A percentile compares a stretch with the other conserved stretches of the same genome.
Conservation (phyloP, 768 basidiomycete species). For the Aureoboletus auriporus region DNA sequence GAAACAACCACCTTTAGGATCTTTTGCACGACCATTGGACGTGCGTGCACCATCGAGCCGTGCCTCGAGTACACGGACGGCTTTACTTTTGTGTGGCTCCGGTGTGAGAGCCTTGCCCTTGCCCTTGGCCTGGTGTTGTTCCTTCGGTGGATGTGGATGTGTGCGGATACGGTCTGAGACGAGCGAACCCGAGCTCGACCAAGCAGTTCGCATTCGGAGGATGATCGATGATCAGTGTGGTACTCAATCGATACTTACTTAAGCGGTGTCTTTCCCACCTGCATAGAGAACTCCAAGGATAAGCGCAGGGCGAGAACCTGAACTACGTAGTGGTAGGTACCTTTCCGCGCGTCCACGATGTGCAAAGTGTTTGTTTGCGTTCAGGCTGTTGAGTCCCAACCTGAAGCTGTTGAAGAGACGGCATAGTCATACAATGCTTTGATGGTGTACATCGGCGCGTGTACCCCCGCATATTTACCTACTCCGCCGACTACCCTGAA, state of each 20-base stretch:
- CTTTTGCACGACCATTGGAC: slow-evolving; percentile 36
- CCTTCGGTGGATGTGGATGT: slow-evolving; percentile 13
- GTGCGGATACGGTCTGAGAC: slow-evolving; percentile 54
- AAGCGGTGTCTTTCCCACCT: too few species aligned
- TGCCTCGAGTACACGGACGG: slow-evolving; percentile 44
- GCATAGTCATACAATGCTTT: background rate
- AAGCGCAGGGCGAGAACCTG: too few species aligned
- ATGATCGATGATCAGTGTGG: too few species aligned
- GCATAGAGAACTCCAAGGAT: too few species aligned
- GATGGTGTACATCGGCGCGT: background rate
- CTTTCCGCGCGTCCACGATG: too few species aligned
- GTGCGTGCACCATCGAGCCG: slow-evolving; percentile 39
- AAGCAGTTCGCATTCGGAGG: slow-evolving; percentile 9
- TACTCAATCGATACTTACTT: too few species aligned
- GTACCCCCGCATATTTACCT: background rate
- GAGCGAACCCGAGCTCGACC: slow-evolving; percentile 40
- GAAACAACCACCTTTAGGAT: slow-evolving; percentile 66
- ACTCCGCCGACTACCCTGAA: slow-evolving; percentile 1
- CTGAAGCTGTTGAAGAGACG: too few species aligned
- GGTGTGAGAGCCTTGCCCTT: slow-evolving; percentile 38
- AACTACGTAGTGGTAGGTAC: too few species aligned
- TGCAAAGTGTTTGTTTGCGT: too few species aligned
- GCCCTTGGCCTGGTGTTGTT: slow-evolving; percentile 29
- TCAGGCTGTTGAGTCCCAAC: too few species aligned
- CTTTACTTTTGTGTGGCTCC: slow-evolving; percentile 43